A percentile compares a stretch with the other conserved stretches of the same genome.
Conservation (phyloP, 2,329 filamentous ascomycete species). For the Talaromyces piceae region DNA sequence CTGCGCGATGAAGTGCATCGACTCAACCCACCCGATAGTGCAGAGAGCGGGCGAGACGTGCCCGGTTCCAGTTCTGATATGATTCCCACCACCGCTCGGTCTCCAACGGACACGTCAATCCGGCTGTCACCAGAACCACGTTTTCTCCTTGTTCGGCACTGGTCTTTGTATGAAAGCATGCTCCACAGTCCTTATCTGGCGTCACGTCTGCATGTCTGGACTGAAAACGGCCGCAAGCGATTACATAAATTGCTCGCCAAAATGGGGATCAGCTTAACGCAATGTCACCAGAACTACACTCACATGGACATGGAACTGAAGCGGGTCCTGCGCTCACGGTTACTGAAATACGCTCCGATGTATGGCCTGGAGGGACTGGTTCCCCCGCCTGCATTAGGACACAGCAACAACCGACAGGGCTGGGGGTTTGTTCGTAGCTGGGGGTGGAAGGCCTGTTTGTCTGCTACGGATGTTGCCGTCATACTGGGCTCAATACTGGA, state of each 20-base stretch:
- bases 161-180: slow-evolving; percentile 98
- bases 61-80: slow-evolving; percentile 65
- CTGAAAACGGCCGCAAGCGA: slow-evolving; percentile 76
- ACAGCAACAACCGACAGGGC: slow-evolving; percentile 70
- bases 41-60: slow-evolving; percentile 53
- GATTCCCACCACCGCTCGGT: slow-evolving; percentile 80
- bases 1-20: slow-evolving; percentile 89
- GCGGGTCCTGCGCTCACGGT: slow-evolving; percentile 71
- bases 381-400: slow-evolving; percentile 65
- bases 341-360: slow-evolving; percentile 83
- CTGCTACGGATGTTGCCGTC: slow-evolving; percentile 88
- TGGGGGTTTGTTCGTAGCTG: slow-evolving; percentile 97
- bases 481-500: slow-evolving; percentile 87
- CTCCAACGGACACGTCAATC: slow-evolving; percentile 86
- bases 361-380: slow-evolving; percentile 94
- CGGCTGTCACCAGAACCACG: slow-evolving; percentile 87
- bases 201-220: slow-evolving; percentile 88
- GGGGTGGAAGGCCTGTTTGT: slow-evolving; percentile 94
- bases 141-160: slow-evolving; percentile 87
- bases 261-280: slow-evolving; percentile 90
- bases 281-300: slow-evolving; percentile 91
- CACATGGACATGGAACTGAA: slow-evolving; percentile 99
- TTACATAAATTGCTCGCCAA: slow-evolving; percentile 93
- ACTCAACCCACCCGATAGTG: slow-evolving; percentile 68
- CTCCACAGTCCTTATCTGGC: slow-evolving; percentile 93